Percentiles rank a stretch among this genome's conserved stretches.
Evolutionary conservation across 441 rosid species (phyloP).

Genomic region (Jatropha podagrica): DNA sequence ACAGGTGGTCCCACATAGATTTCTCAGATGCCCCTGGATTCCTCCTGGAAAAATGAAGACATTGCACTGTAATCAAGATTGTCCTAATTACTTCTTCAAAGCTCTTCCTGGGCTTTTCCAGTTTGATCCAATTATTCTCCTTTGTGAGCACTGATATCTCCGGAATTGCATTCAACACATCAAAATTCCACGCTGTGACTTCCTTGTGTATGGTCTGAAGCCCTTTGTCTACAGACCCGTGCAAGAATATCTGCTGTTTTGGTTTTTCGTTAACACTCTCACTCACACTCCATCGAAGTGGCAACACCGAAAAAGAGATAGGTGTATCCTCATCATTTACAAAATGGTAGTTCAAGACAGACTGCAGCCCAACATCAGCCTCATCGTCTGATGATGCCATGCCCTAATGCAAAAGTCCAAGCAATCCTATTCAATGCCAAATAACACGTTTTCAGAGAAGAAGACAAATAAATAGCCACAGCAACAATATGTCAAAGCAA

Average conservation of each 20-base stretch:
- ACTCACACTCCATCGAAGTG: slow-evolving; percentile 50
- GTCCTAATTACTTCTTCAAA: slow-evolving; percentile 53
- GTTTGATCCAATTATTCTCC: slow-evolving; percentile 62
- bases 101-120: slow-evolving; percentile 78
- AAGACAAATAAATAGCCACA: background rate
- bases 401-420: background rate
- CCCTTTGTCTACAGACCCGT: slow-evolving; percentile 60
- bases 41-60: slow-evolving; percentile 55
- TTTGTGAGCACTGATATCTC: slow-evolving; percentile 66
- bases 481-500: background rate
- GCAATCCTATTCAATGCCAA: background rate
- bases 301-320: slow-evolving; percentile 58
- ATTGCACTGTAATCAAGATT: slow-evolving; percentile 51
- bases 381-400: slow-evolving; percentile 70
- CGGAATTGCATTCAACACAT: slow-evolving; percentile 46
- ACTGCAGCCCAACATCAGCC: slow-evolving; percentile 40
- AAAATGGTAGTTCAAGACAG: slow-evolving; percentile 59
- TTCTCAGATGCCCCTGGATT: slow-evolving; percentile 57
- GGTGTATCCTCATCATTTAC: slow-evolving; percentile 55
- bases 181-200: slow-evolving; percentile 76
- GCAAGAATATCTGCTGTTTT: slow-evolving; percentile 41
- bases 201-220: slow-evolving; percentile 52
- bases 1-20: slow-evolving; percentile 63
- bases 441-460: background rate
- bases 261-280: slow-evolving; percentile 29